phyloP scores from a whole-genome alignment of 1,139 yeast species.

The Scheffersomyces cryptocercus region DNA sequence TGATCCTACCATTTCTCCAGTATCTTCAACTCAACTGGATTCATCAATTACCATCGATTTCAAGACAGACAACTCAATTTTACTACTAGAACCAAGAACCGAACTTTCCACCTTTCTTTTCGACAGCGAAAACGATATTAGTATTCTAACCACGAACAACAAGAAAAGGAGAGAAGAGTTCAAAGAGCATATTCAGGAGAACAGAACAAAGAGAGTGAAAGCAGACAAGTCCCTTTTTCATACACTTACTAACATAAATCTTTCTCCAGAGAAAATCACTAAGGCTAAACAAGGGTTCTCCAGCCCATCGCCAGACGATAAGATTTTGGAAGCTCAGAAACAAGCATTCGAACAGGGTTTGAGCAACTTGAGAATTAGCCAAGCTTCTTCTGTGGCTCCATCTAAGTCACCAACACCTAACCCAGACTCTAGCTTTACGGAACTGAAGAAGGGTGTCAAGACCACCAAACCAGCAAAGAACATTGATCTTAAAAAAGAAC shows the following conservation, averaged over 20 bases:
- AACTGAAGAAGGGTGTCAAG: constrained; percentile 18
- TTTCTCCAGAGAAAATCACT: constrained; percentile 44
- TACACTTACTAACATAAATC: constrained; percentile 47
- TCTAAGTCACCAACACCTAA: constrained; percentile 10
- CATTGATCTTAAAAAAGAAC: constrained; percentile 40
- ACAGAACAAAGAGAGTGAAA: constrained; percentile 25
- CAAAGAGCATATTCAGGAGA: constrained; percentile 10
- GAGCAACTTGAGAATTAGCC: constrained; percentile 26
- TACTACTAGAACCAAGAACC: constrained; percentile 11
- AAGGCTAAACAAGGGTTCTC: constrained; percentile 58
- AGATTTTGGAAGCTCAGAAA: constrained; percentile 61
- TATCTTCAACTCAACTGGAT: too few species aligned
- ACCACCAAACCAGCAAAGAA: constrained; percentile 44
- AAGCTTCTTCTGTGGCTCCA: constrained; percentile 3
- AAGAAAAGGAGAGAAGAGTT: constrained; percentile 6
- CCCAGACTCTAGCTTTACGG: constrained; percentile 1
- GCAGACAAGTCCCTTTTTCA: constrained; percentile 23
- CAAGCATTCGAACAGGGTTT: constrained; percentile 48
- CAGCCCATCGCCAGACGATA: constrained; percentile 84
- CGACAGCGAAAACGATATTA: not conserved
- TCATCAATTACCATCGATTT: not conserved
- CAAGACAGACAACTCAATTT: constrained; percentile 21
- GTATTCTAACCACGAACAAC: not conserved
- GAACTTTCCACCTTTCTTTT: constrained; percentile 5
- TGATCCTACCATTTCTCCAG: not conserved